A percentile compares a stretch with the other conserved stretches of the same genome.
Conservation (phyloP, 1,139 yeast species). For the Yamadazyma oceani region DNA sequence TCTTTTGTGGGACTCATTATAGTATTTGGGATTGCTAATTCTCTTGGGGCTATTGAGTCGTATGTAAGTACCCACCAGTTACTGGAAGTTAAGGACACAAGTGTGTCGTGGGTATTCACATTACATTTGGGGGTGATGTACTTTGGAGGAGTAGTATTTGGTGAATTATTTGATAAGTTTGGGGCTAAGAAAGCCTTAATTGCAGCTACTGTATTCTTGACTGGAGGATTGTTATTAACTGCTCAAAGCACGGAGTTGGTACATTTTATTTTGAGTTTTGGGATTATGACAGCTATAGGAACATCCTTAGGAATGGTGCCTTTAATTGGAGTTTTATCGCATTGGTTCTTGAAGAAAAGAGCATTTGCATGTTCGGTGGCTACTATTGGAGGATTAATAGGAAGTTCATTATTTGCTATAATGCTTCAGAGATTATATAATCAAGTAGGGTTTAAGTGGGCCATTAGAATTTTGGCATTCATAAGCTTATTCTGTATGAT, state of each 20-base stretch:
- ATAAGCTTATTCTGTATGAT: conserved; percentile 41
- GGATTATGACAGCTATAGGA: conserved; percentile 57
- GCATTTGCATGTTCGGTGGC: conserved; percentile 59
- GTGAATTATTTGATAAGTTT: conserved; percentile 57
- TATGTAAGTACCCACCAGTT: conserved; percentile 55
- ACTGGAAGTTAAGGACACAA: conserved; percentile 35
- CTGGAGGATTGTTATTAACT: conserved; percentile 51
- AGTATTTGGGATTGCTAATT: conserved; percentile 63
- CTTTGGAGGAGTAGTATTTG: conserved; percentile 58
- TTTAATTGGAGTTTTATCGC: conserved; percentile 57
- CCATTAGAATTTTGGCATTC: conserved; percentile 56
- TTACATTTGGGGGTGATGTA: conserved; percentile 56
- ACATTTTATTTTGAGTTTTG: conserved; percentile 61
- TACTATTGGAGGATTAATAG: conserved; percentile 62
- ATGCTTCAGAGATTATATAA: conserved; percentile 49
- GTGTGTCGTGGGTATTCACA: conserved; percentile 65
- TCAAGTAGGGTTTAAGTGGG: conserved; percentile 59
- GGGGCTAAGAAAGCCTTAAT: conserved; percentile 53
- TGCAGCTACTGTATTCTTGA: conserved; percentile 45
- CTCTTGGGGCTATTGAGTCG: conserved; percentile 62
- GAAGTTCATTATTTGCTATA: conserved; percentile 60
- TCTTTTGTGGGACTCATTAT: conserved; percentile 57
- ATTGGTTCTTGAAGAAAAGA: conserved; percentile 57
- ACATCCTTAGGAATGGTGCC: conserved; percentile 60
- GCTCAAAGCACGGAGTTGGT: conserved; percentile 53